A percentile compares a stretch with the other conserved stretches of the same genome.
Evolutionary conservation across 202 grass and related monocot genomes (phyloP).

Genomic region (Thinopyrum obtusiflorum): DNA sequence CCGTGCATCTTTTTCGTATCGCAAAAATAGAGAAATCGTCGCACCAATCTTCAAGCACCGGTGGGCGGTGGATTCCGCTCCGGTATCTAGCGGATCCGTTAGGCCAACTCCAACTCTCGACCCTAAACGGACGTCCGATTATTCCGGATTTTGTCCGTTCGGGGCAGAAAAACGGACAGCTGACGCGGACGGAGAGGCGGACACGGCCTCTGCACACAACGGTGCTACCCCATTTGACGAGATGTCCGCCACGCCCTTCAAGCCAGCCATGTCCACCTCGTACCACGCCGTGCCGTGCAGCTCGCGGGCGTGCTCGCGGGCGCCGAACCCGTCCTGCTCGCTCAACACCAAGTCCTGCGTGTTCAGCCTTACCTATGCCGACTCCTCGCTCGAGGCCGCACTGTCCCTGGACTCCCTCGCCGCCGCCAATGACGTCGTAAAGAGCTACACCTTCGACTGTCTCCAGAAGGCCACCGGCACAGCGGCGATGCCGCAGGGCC

Average conservation of each 20-base stretch:
- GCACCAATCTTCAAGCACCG: too few relatives aligned
- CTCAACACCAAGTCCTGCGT: slow-evolving; percentile 41
- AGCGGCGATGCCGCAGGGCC: slow-evolving; percentile 69
- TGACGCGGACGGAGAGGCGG: too few relatives aligned
- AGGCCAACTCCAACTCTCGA: too few relatives aligned
- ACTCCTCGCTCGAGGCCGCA: slow-evolving; percentile 55
- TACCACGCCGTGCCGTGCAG: slow-evolving; percentile 62
- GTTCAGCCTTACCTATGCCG: slow-evolving; percentile 76
- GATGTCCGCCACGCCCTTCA: slow-evolving; percentile 54
- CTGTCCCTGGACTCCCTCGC: slow-evolving; percentile 69
- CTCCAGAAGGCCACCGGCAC: slow-evolving; percentile 62
- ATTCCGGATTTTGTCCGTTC: too few relatives aligned
- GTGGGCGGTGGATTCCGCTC: too few relatives aligned
- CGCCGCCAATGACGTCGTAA: slow-evolving; percentile 56
- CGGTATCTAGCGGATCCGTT: too few relatives aligned
- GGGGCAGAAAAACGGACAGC: too few relatives aligned
- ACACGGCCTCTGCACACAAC: too few relatives aligned
- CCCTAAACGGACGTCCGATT: too few relatives aligned
- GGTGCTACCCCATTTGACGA: too few relatives aligned
- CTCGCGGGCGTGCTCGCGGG: slow-evolving; percentile 47
- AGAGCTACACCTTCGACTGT: slow-evolving; percentile 79
- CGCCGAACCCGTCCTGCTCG: slow-evolving; percentile 56
- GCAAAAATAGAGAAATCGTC: too few relatives aligned
- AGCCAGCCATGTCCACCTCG: slow-evolving; percentile 42
- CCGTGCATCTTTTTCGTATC: too few relatives aligned